phyloP scores from a whole-genome alignment of 805 yeast species.

The Candida ponderosae region DNA sequence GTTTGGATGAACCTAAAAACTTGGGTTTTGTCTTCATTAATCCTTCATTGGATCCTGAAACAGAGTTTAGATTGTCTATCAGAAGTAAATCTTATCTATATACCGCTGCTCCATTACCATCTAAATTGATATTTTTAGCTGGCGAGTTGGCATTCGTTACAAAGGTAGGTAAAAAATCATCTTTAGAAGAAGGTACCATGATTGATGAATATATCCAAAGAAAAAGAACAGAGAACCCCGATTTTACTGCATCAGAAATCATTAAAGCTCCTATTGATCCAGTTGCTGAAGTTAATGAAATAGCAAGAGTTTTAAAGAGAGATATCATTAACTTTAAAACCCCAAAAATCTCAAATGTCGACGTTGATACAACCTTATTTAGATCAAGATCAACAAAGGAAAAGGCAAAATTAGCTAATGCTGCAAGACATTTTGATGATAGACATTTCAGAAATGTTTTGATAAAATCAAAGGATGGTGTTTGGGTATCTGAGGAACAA shows the following conservation, averaged over 20 bases:
- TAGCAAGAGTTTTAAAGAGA: constrained; percentile 20
- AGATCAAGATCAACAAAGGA: constrained; percentile 20
- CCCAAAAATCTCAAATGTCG: constrained; percentile 9
- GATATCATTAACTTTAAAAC: constrained; percentile 20
- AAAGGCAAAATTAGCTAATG: constrained; percentile 20
- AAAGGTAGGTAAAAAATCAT: constrained; percentile 23
- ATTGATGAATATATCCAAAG: constrained; percentile 25
- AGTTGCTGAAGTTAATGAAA: constrained; percentile 16
- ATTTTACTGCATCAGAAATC: constrained; percentile 20
- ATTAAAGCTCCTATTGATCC: constrained; percentile 24
- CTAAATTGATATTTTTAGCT: constrained; percentile 30
- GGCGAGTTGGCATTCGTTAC: constrained; percentile 33
- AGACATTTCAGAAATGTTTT: constrained; percentile 25
- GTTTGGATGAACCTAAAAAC: constrained; percentile 27
- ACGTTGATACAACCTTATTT: constrained; percentile 18
- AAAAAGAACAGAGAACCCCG: constrained; percentile 13
- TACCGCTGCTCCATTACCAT: constrained; percentile 37
- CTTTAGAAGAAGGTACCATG: constrained; percentile 25
- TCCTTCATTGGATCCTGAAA: constrained; percentile 24
- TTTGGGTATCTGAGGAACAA: constrained; percentile 25
- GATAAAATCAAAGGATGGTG: constrained; percentile 25
- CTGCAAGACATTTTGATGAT: constrained; percentile 23
- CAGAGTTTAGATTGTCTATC: constrained; percentile 27
- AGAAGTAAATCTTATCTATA: constrained; percentile 35
- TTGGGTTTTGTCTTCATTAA: constrained; percentile 20